Evolutionary conservation across 2,329 filamentous ascomycete species (phyloP), one percentile per base, ranked within the genome.

Genomic region (Talaromyces piceae): DNA sequence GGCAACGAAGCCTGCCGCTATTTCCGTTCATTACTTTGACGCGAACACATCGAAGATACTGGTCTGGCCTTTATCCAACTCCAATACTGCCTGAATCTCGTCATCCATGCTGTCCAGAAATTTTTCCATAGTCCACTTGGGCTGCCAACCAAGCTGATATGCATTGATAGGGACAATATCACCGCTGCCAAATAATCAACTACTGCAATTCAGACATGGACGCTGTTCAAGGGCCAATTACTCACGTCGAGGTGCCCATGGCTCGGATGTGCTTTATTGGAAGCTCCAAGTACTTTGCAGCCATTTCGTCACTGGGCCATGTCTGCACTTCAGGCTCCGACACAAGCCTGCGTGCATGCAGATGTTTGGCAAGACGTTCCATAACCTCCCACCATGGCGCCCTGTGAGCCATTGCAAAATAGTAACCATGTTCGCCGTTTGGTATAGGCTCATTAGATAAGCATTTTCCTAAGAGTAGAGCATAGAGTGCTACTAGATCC

Each of bases 61-160:
- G 16, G 20, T 33, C 22, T 48, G n/a, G 3, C 23, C 31, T 5
- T 12, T 48, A n/a, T 48, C 46, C 5, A 39, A 25, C 6, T 47
- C 45, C 20, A 47, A 18, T 22, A 48, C 31, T 5, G 46, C 46
- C 7, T 48, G 46, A 18, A 48, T 23, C 25, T 48, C 46, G 28
- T 48, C 33, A 28, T 48, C 46, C 31, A 48, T 18, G 33, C 46
- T 48, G n/a, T 41, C 33, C 9, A 48, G 3, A 12, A 48, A 48
- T 4, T 6, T 41, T n/a, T 48, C 30, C 25, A 26, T 6, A 8
- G 25, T 20, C 46, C 46, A 48, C 31, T 41, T 20, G 20, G 33
- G 31, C 11, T 48, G 16, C 46, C 33, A 48, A 12, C 46, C 46
- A 41, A 41, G 33, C 9, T 12, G 23, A 11, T 48, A 41, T 9